phyloP scores from a whole-genome alignment of 306 rosid genomes.

The Pterocarpus santalinus region DNA sequence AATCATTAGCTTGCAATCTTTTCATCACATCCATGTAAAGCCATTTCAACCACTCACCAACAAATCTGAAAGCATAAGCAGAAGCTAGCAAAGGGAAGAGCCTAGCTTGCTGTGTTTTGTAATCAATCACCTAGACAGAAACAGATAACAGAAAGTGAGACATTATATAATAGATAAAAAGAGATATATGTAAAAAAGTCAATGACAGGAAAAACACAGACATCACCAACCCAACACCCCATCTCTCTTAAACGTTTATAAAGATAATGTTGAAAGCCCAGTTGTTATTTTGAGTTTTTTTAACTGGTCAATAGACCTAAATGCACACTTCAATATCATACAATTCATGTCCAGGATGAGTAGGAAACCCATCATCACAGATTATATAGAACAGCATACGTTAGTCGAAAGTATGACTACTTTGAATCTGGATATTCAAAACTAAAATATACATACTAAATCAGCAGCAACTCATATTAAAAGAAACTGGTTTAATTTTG shows the following conservation, averaged over 20 bases:
- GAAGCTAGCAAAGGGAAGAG: conserved; percentile 98
- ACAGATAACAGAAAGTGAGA: conserved; percentile 45
- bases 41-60: conserved; percentile 99
- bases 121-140: conserved; percentile 83
- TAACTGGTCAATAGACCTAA: conserved; percentile 26
- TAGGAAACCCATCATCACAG: conserved; percentile 23
- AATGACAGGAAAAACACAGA: conserved; percentile 19
- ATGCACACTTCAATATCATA: conserved; percentile 30
- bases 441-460: conserved; percentile 15
- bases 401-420: conserved; percentile 14
- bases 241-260: conserved; percentile 9
- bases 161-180: conserved; percentile 16
- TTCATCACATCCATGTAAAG: conserved; percentile 89
- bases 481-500: conserved; percentile 19
- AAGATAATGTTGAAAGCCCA: conserved; percentile 25
- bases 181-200: conserved; percentile 24
- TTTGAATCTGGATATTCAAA: conserved; percentile 15
- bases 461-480: conserved; percentile 2
- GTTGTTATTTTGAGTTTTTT: conserved; percentile 12
- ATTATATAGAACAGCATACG: conserved; percentile 26
- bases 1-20: conserved; percentile 83
- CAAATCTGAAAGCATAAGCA: conserved; percentile 97
- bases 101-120: conserved; percentile 96
- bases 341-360: conserved; percentile 22
- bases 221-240: not conserved